A percentile compares a stretch with the other conserved stretches of the same genome.
Conservation (phyloP, 768 basidiomycete genomes). For the Tulasnella sp. region DNA sequence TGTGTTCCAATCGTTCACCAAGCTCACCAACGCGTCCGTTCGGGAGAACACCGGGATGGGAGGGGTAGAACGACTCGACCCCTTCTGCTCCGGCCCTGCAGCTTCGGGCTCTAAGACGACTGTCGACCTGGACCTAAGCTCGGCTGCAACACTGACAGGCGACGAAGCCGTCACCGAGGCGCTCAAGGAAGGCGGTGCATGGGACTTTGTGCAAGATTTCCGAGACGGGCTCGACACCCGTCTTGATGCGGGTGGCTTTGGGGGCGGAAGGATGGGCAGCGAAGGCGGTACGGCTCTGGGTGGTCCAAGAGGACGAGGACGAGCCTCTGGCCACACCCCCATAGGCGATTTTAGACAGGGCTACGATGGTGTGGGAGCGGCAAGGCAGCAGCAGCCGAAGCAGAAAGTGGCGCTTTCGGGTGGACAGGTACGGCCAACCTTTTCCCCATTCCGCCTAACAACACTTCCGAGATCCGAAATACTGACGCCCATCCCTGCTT, state of each 20-base stretch:
- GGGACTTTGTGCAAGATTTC: constrained; percentile 47
- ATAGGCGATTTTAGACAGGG: not conserved
- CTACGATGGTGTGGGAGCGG: too few species aligned
- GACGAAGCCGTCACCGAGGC: constrained; percentile 48
- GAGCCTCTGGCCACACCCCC: not conserved
- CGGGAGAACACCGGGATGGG: constrained; percentile 83
- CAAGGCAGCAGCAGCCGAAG: too few species aligned
- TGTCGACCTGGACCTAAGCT: too few species aligned
- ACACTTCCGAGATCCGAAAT: constrained; percentile 6
- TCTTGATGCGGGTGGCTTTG: constrained; percentile 37
- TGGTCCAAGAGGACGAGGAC: not conserved
- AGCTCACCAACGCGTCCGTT: constrained; percentile 54
- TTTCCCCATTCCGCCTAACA: not conserved
- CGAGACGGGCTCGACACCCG: constrained; percentile 63
- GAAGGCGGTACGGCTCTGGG: too few species aligned
- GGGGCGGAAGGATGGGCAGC: constrained; percentile 16
- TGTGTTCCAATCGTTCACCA: constrained; percentile 78
- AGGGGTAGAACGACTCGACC: constrained; percentile 47
- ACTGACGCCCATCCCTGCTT: constrained; percentile 35
- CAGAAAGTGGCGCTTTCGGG: constrained; percentile 48
- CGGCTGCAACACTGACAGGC: constrained; percentile 23
- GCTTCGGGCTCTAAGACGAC: too few species aligned
- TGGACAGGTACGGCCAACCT: constrained; percentile 50
- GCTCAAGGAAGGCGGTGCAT: constrained; percentile 60
- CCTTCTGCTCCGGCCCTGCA: not conserved